Evolutionary conservation across 2,329 filamentous ascomycete genomes (phyloP), one percentile per base, ranked within the genome.

Genomic region (Trichoderma koningii): DNA sequence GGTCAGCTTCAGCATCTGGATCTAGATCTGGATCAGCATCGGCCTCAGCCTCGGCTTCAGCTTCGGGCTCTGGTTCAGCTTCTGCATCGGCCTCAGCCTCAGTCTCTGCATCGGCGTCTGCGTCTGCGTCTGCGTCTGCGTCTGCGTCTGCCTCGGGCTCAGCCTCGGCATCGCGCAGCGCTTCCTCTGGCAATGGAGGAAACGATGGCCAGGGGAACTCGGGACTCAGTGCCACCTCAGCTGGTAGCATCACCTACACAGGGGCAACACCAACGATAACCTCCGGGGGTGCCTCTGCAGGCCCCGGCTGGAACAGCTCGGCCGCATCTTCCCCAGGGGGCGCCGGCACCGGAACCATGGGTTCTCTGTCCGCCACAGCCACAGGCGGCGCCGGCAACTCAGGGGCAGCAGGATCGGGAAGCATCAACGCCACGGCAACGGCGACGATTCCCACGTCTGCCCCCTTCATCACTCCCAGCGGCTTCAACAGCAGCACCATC

Each of bases 391-490:
- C 44, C 23, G 53, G 7, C 4, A 60, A 51, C 14, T 47, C 53
- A n/a, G 34, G 21, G 2, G 19, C 28, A 17, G 45, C 65, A 6
- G 55, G 28, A 10, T 45, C 65, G 2, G 55, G 19, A 51, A 48
- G 55, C 9, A 26, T 30, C 30, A 62, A 57, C 23, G 51, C 48
- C 14, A 62, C 59, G 6, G 21, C 64, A 23, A 63, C 57, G 14
- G 34, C 34, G 7, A 42, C 51, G 3, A 28, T 41, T 19, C 50
- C 38, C 23, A 63, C 63, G 12, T 55, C 62, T 19, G 48, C 62
- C 3, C 61, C 65, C 4, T 66, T 66, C 26, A 63, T 66, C 6
- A 66, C 65, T 1, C 65, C 65, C 19, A 45, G 52, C 12, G 48
- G 62, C 28, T 60, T 66, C 34, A 66, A 64, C 48, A 61, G 42